A percentile compares a stretch with the other conserved stretches of the same genome.
phyloP scores from a whole-genome alignment of 306 rosid genomes.

The Urtica urens region DNA sequence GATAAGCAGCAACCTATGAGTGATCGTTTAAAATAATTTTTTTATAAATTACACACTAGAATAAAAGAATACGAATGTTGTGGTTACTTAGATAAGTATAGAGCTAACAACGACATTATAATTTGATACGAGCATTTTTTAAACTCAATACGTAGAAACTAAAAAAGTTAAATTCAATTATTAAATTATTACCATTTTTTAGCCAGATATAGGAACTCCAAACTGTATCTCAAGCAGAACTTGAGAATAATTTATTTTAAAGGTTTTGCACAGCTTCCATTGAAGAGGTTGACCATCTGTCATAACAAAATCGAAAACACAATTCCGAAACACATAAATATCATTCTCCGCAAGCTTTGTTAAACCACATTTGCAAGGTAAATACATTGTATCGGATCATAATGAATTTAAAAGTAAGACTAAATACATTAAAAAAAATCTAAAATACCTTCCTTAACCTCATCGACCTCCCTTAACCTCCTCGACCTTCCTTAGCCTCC shows the following conservation, averaged over 20 bases:
- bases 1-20: conserved; percentile 60
- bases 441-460: no score
- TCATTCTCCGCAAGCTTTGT: no score
- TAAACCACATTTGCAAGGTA: no score
- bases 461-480: no score
- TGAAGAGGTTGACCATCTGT: conserved; percentile 59
- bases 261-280: conserved; percentile 74
- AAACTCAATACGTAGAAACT: conserved; percentile 1
- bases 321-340: no score
- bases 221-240: conserved; percentile 75
- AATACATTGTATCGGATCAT: no score
- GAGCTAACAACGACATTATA: no score
- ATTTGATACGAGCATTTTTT: no score
- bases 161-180: conserved; percentile 1
- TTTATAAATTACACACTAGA: not conserved
- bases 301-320: not conserved
- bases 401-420: no score
- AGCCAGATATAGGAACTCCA: conserved; percentile 45
- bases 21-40: not conserved
- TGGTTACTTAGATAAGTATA: no score
- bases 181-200: conserved; percentile 71
- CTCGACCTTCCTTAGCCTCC: conserved; percentile 81
- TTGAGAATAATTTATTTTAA: conserved; percentile 39
- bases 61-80: no score
- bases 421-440: no score